A percentile compares a stretch with the other conserved stretches of the same genome.
Evolutionary conservation across 805 yeast species (phyloP).

Genomic region (Komagataella pseudopastoris): DNA sequence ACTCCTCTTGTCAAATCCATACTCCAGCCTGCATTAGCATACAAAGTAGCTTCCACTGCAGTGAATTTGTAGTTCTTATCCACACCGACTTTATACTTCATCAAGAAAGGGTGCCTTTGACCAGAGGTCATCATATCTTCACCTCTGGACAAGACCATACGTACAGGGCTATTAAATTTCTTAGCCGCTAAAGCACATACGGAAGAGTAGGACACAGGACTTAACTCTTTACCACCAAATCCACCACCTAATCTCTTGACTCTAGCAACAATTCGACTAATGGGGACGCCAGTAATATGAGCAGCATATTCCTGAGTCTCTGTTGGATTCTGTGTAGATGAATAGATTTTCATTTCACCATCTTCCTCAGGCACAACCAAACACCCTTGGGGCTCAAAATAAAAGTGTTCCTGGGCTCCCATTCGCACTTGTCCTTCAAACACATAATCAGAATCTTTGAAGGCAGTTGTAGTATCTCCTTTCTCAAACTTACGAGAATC

Average conservation of each 20-base stretch:
- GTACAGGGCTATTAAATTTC: slow-evolving; percentile 26
- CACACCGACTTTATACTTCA: slow-evolving; percentile 27
- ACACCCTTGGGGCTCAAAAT: slow-evolving; percentile 31
- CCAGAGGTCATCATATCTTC: slow-evolving; percentile 34
- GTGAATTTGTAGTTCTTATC: slow-evolving; percentile 26
- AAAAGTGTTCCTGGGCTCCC: slow-evolving; percentile 37
- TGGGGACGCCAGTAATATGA: slow-evolving; percentile 27
- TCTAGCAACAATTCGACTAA: slow-evolving; percentile 23
- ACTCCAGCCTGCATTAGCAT: slow-evolving; percentile 35
- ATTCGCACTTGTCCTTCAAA: slow-evolving; percentile 24
- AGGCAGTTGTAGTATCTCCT: slow-evolving; percentile 27
- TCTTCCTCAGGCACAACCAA: slow-evolving; percentile 30
- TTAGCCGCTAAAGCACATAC: slow-evolving; percentile 27
- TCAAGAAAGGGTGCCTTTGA: slow-evolving; percentile 32
- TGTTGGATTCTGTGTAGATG: slow-evolving; percentile 30
- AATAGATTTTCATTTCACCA: slow-evolving; percentile 28
- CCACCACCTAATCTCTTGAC: slow-evolving; percentile 36
- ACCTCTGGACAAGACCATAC: slow-evolving; percentile 23
- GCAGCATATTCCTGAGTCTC: slow-evolving; percentile 30
- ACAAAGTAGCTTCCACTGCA: slow-evolving; percentile 23
- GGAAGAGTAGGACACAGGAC: slow-evolving; percentile 24
- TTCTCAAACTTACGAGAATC: slow-evolving; percentile 18
- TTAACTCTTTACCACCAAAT: slow-evolving; percentile 34
- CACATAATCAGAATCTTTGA: slow-evolving; percentile 15
- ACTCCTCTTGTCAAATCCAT: slow-evolving; percentile 35